Evolutionary conservation across 225 moss, liverwort and hornwort genomes (phyloP).

Genomic region (Asterella californica): DNA sequence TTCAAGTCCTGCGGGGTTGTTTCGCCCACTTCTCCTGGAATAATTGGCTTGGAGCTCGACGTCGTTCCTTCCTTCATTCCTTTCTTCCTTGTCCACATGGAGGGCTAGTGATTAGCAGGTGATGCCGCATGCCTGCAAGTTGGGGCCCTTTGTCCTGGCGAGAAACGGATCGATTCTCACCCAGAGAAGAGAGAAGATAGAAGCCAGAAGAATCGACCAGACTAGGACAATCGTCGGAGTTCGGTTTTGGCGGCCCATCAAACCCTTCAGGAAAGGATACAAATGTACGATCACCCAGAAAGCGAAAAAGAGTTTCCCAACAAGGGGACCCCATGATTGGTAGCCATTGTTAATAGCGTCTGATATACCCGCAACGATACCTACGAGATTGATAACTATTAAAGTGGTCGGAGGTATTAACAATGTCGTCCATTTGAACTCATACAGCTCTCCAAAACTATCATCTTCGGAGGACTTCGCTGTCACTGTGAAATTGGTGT

Average conservation of each 20-base stretch:
- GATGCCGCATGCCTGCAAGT: conserved; percentile 51
- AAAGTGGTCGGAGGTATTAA: conserved; percentile 82
- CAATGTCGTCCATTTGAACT: conserved; percentile 74
- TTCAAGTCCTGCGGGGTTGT: neutral
- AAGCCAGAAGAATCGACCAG: conserved; percentile 81
- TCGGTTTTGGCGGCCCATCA: conserved; percentile 85
- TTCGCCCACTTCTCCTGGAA: neutral
- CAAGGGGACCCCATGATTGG: conserved; percentile 74
- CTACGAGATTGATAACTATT: conserved; percentile 73
- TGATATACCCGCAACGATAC: conserved; percentile 76
- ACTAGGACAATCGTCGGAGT: conserved; percentile 81
- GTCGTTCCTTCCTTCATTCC: no score
- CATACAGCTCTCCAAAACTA: conserved; percentile 71
- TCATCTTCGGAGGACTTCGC: conserved; percentile 70
- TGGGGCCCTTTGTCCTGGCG: conserved; percentile 56
- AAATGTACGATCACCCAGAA: conserved; percentile 94
- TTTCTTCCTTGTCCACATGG: neutral
- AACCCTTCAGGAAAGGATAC: conserved; percentile 87
- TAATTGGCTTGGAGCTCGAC: neutral
- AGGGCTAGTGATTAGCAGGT: conserved; percentile 42
- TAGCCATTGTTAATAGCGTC: conserved; percentile 88
- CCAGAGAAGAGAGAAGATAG: conserved; percentile 91
- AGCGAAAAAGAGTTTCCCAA: conserved; percentile 91
- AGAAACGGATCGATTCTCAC: conserved; percentile 80
- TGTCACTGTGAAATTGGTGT: conserved; percentile 85